Evolutionary conservation across 352 stramenopile genomes (phyloP).

Genomic region (Globisporangium radiosum): DNA sequence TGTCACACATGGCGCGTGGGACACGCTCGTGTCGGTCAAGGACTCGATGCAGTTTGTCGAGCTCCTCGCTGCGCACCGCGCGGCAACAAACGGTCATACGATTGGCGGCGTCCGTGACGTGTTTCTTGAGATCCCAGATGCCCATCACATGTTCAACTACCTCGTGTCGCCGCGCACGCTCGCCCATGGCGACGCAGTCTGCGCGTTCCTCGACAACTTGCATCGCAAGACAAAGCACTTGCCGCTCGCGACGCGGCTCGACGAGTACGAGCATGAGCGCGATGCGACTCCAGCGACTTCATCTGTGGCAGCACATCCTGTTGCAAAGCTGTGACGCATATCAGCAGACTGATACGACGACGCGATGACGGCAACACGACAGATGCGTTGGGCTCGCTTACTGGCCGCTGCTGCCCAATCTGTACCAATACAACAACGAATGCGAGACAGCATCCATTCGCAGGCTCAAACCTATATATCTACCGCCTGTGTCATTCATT

Average conservation of each 20-base stretch:
- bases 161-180: conserved; percentile 60
- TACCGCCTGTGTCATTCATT: too few relatives aligned
- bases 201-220: conserved; percentile 52
- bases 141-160: conserved; percentile 75
- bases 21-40: conserved; percentile 69
- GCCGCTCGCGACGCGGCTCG: conserved; percentile 3
- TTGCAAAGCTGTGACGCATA: conserved; percentile 1
- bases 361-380: too few relatives aligned
- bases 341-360: too few relatives aligned
- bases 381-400: too few relatives aligned
- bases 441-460: too few relatives aligned
- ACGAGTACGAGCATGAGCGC: not conserved
- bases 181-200: conserved; percentile 61
- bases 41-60: conserved; percentile 68
- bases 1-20: conserved; percentile 55
- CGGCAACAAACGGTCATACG: conserved; percentile 6
- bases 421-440: too few relatives aligned
- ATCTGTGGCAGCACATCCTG: not conserved
- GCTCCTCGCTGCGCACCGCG: conserved; percentile 16
- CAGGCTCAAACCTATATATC: too few relatives aligned
- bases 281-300: not conserved
- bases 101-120: conserved; percentile 35
- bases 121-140: conserved; percentile 52
- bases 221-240: conserved; percentile 35
- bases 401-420: too few relatives aligned